Conservation (phyloP, 257 asterid species). For the Scutellaria barbata region DNA sequence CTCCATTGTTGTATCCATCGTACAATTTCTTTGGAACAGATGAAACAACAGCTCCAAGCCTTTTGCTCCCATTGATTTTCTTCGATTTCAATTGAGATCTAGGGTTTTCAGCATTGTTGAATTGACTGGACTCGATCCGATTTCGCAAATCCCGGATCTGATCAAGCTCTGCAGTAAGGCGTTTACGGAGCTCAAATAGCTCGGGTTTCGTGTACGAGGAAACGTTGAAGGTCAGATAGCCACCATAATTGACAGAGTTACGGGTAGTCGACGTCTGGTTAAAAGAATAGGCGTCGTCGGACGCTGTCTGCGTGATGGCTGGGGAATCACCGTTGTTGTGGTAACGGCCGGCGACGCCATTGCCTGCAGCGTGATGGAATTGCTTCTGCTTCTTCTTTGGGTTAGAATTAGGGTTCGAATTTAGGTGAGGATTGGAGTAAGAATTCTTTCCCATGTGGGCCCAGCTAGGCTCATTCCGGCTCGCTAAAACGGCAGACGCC, state of each 20-base stretch:
- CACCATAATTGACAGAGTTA: constrained; percentile 60
- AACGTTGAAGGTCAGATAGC: constrained; percentile 57
- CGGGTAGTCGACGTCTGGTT: constrained; percentile 64
- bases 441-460: constrained; percentile 87
- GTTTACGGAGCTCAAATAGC: constrained; percentile 61
- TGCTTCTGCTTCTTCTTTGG: constrained; percentile 81
- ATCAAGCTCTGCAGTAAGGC: constrained; percentile 70
- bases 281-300: constrained; percentile 93
- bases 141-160: constrained; percentile 75
- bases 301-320: constrained; percentile 75
- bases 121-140: constrained; percentile 71
- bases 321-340: constrained; percentile 52
- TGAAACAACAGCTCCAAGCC: constrained; percentile 50
- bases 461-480: constrained; percentile 90
- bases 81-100: constrained; percentile 61
- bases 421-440: constrained; percentile 59
- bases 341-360: constrained; percentile 49
- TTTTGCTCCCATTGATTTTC: constrained; percentile 55
- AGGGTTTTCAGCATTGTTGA: constrained; percentile 50
- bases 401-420: constrained; percentile 77
- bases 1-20: constrained; percentile 46
- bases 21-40: constrained; percentile 45
- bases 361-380: constrained; percentile 54
- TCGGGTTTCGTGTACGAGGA: constrained; percentile 60
- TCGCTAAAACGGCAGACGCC: constrained; percentile 91